A percentile compares a stretch with the other conserved stretches of the same genome.
Evolutionary conservation across 257 asterid genomes (phyloP).

Genomic region (Fraxinus excelsior): DNA sequence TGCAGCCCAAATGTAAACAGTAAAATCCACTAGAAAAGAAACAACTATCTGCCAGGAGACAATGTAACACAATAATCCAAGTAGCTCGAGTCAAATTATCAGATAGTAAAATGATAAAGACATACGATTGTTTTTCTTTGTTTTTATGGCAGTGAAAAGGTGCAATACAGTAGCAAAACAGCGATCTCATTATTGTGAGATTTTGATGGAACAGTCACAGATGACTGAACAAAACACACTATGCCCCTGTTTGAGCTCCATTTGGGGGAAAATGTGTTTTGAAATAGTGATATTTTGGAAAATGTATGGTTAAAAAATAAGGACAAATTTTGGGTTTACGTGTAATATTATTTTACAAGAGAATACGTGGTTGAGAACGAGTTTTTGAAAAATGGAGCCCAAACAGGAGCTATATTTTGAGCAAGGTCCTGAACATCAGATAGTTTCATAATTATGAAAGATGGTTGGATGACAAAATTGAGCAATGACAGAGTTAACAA

Average conservation of each 20-base stretch:
- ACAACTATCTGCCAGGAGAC: neutral
- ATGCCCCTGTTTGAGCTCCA: too few relatives aligned
- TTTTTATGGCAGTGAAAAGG: neutral
- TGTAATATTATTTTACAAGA: too few relatives aligned
- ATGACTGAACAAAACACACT: neutral
- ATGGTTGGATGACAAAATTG: neutral
- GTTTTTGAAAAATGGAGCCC: too few relatives aligned
- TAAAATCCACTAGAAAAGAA: neutral
- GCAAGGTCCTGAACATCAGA: neutral
- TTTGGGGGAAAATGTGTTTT: too few relatives aligned
- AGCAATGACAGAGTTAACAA: neutral
- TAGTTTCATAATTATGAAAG: neutral
- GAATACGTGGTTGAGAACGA: too few relatives aligned
- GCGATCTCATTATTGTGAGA: neutral
- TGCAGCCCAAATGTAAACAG: neutral
- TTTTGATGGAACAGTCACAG: neutral
- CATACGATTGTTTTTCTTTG: neutral
- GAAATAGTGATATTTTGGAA: too few relatives aligned
- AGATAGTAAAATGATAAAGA: neutral
- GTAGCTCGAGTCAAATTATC: neutral
- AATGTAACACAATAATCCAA: neutral
- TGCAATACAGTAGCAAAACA: neutral
- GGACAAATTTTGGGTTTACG: too few relatives aligned
- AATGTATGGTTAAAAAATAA: too few relatives aligned
- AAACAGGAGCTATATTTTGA: neutral